These are phyloP conservation scores for Kernera saxatilis DNA, from an alignment of 345 rosid species.

Conservation along the genomic window DNA sequence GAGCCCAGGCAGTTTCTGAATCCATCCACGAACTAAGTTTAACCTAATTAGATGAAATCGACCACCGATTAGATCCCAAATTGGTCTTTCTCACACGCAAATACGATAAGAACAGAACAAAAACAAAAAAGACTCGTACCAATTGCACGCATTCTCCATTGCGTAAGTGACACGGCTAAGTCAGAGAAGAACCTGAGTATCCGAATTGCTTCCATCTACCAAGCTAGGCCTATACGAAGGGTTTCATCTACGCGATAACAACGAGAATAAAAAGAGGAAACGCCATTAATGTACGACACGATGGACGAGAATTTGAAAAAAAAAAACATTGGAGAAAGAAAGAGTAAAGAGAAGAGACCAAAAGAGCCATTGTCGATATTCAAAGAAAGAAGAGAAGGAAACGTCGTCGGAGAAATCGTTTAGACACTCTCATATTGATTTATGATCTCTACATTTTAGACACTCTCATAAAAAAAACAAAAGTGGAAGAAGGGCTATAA, in stretches of 20 bases:
- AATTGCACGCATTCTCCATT: conserved; percentile 69
- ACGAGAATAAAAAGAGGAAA: background rate
- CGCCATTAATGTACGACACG: conserved; percentile 31
- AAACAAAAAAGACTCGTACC: conserved; percentile 32
- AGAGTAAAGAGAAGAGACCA: conserved; percentile 73
- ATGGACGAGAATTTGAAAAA: conserved; percentile 11
- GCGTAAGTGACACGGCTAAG: conserved; percentile 48
- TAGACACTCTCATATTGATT: no score
- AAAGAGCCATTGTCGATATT: conserved; percentile 45
- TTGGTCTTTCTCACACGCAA: background rate
- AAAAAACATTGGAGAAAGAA: conserved; percentile 44
- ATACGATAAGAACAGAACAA: background rate
- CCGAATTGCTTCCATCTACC: conserved; percentile 23
- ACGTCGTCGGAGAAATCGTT: conserved; percentile 59
- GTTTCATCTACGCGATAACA: conserved; percentile 47
- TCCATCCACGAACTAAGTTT: conserved; percentile 60
- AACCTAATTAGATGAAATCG: conserved; percentile 35
- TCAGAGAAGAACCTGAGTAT: conserved; percentile 50
- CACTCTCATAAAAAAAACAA: no score
- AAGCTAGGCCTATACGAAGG: conserved; percentile 66
- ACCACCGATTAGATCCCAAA: background rate
- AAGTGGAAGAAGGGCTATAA: no score
- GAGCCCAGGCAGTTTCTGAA: conserved; percentile 87
- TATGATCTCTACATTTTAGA: no score
- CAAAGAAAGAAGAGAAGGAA: conserved; percentile 48